phyloP scores from a whole-genome alignment of 2,329 filamentous ascomycete species.

The Colletotrichum sp. region DNA sequence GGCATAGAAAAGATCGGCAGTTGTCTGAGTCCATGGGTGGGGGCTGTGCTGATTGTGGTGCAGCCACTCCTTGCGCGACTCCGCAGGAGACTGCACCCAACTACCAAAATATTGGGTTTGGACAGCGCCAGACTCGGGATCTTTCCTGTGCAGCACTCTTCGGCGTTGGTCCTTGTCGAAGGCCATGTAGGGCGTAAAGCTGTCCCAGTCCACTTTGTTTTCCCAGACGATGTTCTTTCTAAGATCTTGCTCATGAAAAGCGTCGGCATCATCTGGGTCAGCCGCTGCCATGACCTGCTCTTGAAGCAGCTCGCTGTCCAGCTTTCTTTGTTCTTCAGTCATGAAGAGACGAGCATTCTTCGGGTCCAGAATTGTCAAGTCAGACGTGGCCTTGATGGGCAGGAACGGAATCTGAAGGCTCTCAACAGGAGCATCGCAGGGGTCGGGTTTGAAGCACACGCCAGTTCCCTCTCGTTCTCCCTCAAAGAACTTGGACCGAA shows the following conservation, averaged over 20 bases:
- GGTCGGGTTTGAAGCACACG: not conserved
- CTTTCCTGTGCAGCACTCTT: not conserved
- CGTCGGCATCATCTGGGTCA: not conserved
- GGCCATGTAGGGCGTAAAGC: not conserved
- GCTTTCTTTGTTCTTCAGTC: not conserved
- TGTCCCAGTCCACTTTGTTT: not conserved
- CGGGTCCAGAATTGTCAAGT: not conserved
- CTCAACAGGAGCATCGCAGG: not conserved
- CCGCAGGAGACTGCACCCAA: not conserved
- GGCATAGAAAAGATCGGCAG: conserved; percentile 25
- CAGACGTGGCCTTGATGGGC: not conserved
- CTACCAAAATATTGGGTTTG: not conserved
- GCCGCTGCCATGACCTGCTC: not conserved
- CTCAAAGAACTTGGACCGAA: not conserved
- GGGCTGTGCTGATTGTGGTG: conserved; percentile 17
- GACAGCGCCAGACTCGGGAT: conserved; percentile 7
- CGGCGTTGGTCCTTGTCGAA: conserved; percentile 2
- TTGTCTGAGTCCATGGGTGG: conserved; percentile 4
- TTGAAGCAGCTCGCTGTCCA: not conserved
- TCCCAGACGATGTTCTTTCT: conserved; percentile 14
- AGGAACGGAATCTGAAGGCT: not conserved
- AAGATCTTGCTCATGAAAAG: not conserved
- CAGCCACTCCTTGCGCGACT: conserved; percentile 15
- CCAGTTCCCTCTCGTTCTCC: not conserved
- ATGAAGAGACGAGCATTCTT: not conserved